Percentiles rank a stretch among this genome's conserved stretches.
These are phyloP conservation scores for Graphilbum fragrans DNA, from an alignment of 2,329 filamentous ascomycete genomes.

Conservation along the genomic window DNA sequence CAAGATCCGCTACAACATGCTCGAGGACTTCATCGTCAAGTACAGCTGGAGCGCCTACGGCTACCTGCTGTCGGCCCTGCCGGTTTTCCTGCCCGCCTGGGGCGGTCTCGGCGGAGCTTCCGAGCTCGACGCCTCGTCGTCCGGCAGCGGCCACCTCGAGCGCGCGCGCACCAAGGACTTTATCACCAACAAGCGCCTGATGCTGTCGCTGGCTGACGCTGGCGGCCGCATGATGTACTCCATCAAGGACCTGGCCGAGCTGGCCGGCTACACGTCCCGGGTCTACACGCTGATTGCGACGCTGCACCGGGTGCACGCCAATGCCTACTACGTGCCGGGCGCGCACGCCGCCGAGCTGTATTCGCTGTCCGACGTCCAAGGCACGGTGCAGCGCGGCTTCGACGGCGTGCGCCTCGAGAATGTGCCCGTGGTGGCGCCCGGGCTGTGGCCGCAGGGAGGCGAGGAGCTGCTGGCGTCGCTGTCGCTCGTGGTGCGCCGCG, in stretches of 20 bases:
- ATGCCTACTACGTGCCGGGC: conserved; percentile 57
- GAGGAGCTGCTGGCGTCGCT: conserved; percentile 84
- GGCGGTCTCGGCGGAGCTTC: conserved; percentile 66
- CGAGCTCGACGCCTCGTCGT: conserved; percentile 43
- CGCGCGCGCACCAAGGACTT: conserved; percentile 93
- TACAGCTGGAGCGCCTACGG: conserved; percentile 98
- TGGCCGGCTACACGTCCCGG: conserved; percentile 90
- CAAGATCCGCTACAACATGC: conserved; percentile 96
- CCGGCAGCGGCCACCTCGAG: conserved; percentile 47
- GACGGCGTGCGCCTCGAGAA: conserved; percentile 89
- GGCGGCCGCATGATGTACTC: conserved; percentile 99
- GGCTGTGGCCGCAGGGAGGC: conserved; percentile 77
- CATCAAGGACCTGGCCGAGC: conserved; percentile 92
- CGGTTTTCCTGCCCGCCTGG: conserved; percentile 90
- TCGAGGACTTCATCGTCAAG: conserved; percentile 95
- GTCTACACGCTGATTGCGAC: conserved; percentile 95
- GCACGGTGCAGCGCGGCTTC: conserved; percentile 87
- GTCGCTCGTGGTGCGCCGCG: conserved; percentile 77
- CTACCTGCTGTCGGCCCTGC: conserved; percentile 83
- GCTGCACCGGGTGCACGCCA: conserved; percentile 82
- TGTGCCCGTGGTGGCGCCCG: conserved; percentile 83
- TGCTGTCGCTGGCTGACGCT: conserved; percentile 93
- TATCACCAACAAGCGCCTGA: conserved; percentile 96
- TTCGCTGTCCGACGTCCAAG: conserved; percentile 82
- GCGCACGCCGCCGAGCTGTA: conserved; percentile 66